Evolutionary conservation across 2,329 filamentous ascomycete genomes (phyloP), one percentile per base, ranked within the genome.

Genomic region (Fusarium mundagurra): DNA sequence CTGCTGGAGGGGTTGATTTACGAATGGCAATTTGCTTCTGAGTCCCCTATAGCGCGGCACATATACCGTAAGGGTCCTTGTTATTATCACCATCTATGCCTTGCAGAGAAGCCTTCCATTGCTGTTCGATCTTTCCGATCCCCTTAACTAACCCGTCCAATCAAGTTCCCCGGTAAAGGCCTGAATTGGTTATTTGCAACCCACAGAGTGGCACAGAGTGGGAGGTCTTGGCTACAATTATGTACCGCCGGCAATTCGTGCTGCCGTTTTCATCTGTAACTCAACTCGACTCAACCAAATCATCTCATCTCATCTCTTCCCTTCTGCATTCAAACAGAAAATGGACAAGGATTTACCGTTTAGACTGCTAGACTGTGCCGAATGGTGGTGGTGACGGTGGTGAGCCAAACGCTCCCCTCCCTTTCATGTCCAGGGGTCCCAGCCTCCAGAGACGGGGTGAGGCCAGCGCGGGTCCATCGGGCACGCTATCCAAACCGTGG

Each of bases 31-130:
- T 62, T 48, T 68, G 36, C 47, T 31, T 50, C 31, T 16, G 24
- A 18, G 36, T 38, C 36, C 29, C 29, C 64, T 64, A 51, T 66
- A 67, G 17, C 44, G 27, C 24, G 24, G 36, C 54, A 54, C 33
- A 24, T 69, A 44, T 55, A 48, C 45, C 5, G 27, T 48, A 69
- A 70, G 61, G 47, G 67, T 55, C 67, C 61, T 33, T 33, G 33
- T 39, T 54, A 34, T 39, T 63, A 33, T 33, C 31, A 62, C 53
- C n/a, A 29, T 55, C 29, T 53, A 65, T 73, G 43, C 70, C 71
- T 73, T 69, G 72, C 72, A 74, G 68, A 74, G 60, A 74, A 72
- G 54, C 43, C 68, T 74, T 74, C 72, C 61, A 74, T 74, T 58
- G 61, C 53, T 58, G 43, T 74, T 74, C 72, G 59, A 74, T 74